phyloP scores from a whole-genome alignment of 148 eudicot species.

The Arbutus unedo region DNA sequence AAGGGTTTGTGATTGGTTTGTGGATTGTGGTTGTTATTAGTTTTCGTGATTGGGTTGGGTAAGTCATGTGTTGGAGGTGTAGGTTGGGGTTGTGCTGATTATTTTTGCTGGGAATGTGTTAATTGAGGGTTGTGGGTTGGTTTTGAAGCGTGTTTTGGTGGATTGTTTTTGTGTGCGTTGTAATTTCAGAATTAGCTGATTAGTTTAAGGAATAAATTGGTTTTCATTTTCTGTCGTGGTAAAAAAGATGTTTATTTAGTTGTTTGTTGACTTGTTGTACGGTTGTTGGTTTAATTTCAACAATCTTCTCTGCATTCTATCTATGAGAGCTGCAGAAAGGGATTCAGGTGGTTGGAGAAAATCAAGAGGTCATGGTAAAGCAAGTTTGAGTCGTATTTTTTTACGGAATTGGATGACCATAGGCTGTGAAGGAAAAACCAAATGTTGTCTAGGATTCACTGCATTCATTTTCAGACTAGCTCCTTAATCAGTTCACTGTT shows the following conservation, averaged over 20 bases:
- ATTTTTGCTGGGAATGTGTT: neutral
- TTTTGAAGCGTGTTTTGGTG: neutral
- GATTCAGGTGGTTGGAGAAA: neutral
- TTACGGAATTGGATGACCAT: neutral
- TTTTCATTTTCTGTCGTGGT: neutral
- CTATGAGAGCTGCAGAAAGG: neutral
- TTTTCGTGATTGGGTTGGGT: neutral
- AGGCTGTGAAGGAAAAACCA: neutral
- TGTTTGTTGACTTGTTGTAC: neutral
- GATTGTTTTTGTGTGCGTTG: neutral
- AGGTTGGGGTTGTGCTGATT: neutral
- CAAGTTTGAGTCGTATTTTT: neutral
- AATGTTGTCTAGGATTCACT: neutral
- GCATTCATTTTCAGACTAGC: neutral
- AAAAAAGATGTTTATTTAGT: constrained; percentile 2
- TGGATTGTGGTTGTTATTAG: no score
- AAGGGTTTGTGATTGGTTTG: neutral
- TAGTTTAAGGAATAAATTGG: neutral
- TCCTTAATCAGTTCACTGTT: neutral
- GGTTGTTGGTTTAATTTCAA: neutral
- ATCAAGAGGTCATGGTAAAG: neutral
- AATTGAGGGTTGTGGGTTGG: constrained; percentile 5
- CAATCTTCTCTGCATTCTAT: neutral
- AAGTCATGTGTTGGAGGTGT: neutral
- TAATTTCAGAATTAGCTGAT: neutral